These are phyloP conservation scores for Hypholoma fasciculare DNA, from an alignment of 768 basidiomycete species.

Conservation along the genomic window DNA sequence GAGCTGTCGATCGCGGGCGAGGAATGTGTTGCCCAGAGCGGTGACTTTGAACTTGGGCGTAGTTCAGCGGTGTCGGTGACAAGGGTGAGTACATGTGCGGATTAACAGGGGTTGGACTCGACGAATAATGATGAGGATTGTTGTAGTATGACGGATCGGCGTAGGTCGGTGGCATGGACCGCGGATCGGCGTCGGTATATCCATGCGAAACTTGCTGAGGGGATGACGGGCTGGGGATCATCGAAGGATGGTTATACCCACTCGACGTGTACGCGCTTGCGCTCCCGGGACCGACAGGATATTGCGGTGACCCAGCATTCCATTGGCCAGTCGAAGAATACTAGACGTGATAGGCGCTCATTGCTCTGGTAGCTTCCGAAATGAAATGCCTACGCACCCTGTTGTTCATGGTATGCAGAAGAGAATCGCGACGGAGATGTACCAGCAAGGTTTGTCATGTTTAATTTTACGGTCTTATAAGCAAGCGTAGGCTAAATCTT, in stretches of 20 bases:
- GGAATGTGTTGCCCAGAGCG: slow-evolving; percentile 23
- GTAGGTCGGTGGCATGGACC: slow-evolving; percentile 18
- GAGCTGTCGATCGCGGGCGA: slow-evolving; percentile 31
- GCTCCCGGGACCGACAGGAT: slow-evolving; percentile 23
- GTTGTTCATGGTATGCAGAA: slow-evolving; percentile 19
- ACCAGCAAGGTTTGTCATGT: slow-evolving; percentile 9
- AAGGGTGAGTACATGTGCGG: slow-evolving; percentile 26
- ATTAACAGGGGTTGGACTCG: slow-evolving; percentile 20
- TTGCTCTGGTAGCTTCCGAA: slow-evolving; percentile 5
- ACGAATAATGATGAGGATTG: slow-evolving; percentile 17
- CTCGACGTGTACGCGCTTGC: slow-evolving; percentile 21
- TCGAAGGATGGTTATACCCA: slow-evolving; percentile 20
- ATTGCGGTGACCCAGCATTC: slow-evolving; percentile 31
- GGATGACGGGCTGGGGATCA: slow-evolving; percentile 17
- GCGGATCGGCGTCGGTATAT: slow-evolving; percentile 16
- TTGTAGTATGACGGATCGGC: slow-evolving; percentile 25
- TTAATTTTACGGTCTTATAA: slow-evolving; percentile 22
- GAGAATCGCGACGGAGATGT: slow-evolving; percentile 2
- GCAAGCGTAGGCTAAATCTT: slow-evolving; percentile 11
- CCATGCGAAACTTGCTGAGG: slow-evolving; percentile 20
- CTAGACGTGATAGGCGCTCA: slow-evolving; percentile 27
- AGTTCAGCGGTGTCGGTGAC: slow-evolving; percentile 18
- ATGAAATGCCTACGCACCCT: slow-evolving; percentile 18
- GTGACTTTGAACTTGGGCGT: slow-evolving; percentile 19
- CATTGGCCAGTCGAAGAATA: slow-evolving; percentile 35